phyloP scores from a whole-genome alignment of 2,329 filamentous ascomycete genomes.

The Claviceps cyperi region DNA sequence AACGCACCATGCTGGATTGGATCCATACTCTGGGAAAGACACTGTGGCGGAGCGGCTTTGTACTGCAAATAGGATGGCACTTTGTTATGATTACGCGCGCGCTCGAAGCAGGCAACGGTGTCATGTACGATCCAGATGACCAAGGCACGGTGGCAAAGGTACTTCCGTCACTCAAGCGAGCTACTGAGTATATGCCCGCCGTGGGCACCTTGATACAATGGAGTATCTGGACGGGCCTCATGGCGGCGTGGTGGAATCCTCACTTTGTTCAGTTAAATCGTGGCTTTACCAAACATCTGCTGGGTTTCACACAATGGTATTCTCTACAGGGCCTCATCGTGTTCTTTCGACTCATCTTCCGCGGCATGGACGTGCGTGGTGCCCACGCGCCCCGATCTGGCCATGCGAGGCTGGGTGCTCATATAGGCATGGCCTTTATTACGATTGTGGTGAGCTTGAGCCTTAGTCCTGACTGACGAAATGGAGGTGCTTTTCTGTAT shows the following conservation, averaged over 20 bases:
- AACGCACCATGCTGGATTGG: constrained; percentile 26
- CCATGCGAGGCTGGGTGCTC: constrained; percentile 33
- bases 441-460: constrained; percentile 34
- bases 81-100: constrained; percentile 15
- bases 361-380: constrained; percentile 27
- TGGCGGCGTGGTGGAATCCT: constrained; percentile 55
- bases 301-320: constrained; percentile 51
- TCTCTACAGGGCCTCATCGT: constrained; percentile 47
- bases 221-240: constrained; percentile 32
- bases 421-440: constrained; percentile 38
- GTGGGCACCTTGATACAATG: constrained; percentile 28
- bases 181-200: constrained; percentile 22
- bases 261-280: constrained; percentile 43
- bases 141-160: constrained; percentile 8
- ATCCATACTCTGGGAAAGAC: constrained; percentile 27
- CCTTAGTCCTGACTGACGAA: neutral
- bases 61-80: constrained; percentile 38
- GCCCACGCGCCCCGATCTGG: constrained; percentile 22
- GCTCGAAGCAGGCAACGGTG: constrained; percentile 15
- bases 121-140: constrained; percentile 21
- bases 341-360: constrained; percentile 36
- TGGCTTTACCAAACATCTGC: constrained; percentile 45
- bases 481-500: neutral
- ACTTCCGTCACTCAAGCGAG: constrained; percentile 7
- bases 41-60: constrained; percentile 34